phyloP scores from a whole-genome alignment of 1,284 basidiomycete genomes.

The Exobasidium cylindrosporum region DNA sequence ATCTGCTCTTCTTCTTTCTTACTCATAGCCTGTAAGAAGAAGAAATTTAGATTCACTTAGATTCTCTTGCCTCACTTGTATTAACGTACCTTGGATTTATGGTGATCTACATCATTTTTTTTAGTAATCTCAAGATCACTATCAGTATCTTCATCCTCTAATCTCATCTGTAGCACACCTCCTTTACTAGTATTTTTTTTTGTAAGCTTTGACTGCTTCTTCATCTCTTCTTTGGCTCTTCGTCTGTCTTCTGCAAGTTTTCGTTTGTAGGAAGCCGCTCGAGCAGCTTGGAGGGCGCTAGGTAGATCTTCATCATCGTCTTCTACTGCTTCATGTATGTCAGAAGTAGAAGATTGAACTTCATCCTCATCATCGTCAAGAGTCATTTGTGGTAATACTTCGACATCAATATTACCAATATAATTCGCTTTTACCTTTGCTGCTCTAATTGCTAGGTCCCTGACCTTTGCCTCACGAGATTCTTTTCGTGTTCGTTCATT shows the following conservation, averaged over 20 bases:
- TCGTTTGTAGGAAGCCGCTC: not conserved
- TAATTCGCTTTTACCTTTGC: not conserved
- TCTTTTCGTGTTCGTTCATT: not conserved
- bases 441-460: not conserved
- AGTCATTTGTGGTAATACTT: no score
- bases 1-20: conserved; percentile 45
- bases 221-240: not conserved
- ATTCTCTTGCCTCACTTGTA: not conserved
- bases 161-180: conserved; percentile 4
- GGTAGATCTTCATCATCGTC: not conserved
- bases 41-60: not conserved
- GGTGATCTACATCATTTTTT: no score
- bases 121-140: no score
- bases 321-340: not conserved
- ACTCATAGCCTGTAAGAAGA: conserved; percentile 19
- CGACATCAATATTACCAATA: not conserved
- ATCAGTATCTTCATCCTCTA: not conserved
- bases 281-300: not conserved
- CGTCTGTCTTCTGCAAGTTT: not conserved
- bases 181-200: not conserved
- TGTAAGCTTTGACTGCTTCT: not conserved
- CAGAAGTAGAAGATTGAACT: not conserved
- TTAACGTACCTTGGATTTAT: no score
- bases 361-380: not conserved
- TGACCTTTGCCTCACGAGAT: not conserved